Conservation (phyloP, 345 rosid species). For the Aethionema arabicum region DNA sequence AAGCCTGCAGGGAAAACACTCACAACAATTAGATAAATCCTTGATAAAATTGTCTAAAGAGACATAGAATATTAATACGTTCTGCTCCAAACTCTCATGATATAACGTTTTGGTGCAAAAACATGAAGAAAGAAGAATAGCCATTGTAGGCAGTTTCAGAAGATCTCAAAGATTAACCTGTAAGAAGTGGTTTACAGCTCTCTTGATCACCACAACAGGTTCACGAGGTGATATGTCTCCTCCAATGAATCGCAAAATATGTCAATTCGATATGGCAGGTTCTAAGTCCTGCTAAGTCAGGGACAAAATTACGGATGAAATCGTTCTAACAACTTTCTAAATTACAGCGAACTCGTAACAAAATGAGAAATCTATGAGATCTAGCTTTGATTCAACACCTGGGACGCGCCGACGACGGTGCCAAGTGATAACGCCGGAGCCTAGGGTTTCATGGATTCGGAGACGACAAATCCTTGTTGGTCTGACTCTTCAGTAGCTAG, state of each 20-base stretch:
- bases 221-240: conserved; percentile 48
- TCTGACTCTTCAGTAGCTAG: conserved; percentile 38
- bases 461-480: conserved; percentile 28
- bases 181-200: too few species aligned
- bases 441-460: conserved; percentile 43
- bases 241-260: conserved; percentile 27
- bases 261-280: not conserved
- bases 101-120: too few species aligned
- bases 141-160: too few species aligned
- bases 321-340: not conserved
- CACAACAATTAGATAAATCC: too few species aligned
- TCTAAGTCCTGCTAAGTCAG: not conserved
- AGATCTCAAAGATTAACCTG: too few species aligned
- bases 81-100: too few species aligned
- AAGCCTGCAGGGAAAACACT: too few species aligned
- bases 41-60: too few species aligned
- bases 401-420: conserved; percentile 79
- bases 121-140: too few species aligned
- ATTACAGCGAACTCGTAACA: not conserved
- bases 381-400: conserved; percentile 42
- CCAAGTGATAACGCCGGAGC: conserved; percentile 73
- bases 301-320: not conserved
- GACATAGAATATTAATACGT: too few species aligned
- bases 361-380: not conserved
- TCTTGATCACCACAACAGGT: too few species aligned